These are phyloP conservation scores for Fraxinus velutina DNA, from an alignment of 305 asterid species.

Conservation along the genomic window DNA sequence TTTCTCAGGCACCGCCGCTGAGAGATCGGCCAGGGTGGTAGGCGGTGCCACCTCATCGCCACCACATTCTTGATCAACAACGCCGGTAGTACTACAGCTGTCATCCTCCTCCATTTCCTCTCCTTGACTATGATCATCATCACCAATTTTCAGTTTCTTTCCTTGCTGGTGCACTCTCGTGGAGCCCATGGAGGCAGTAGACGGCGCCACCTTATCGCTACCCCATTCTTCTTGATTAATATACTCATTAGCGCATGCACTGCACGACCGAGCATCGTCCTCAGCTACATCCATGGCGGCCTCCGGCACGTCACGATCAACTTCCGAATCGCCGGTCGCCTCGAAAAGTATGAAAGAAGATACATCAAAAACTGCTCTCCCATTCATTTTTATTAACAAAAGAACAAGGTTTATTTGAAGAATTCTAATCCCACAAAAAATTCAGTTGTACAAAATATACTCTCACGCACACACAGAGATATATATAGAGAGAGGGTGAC, in stretches of 20 bases:
- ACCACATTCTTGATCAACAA: conserved; percentile 36
- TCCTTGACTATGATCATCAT: background rate
- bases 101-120: conserved; percentile 19
- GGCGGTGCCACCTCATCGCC: conserved; percentile 4
- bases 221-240: background rate
- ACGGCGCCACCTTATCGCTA: background rate
- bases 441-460: too few species aligned
- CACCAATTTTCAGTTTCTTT: background rate
- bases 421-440: background rate
- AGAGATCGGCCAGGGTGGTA: background rate
- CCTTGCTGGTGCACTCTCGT: background rate
- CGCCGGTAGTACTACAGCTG: conserved; percentile 17
- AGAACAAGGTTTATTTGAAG: background rate
- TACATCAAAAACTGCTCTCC: conserved; percentile 20
- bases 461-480: background rate
- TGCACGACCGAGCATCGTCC: conserved; percentile 46
- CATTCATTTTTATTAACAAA: conserved; percentile 11
- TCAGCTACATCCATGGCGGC: conserved; percentile 19
- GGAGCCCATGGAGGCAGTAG: background rate
- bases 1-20: background rate
- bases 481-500: background rate
- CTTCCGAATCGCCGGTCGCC: conserved; percentile 37
- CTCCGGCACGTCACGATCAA: background rate
- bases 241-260: background rate
- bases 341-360: conserved; percentile 31